phyloP scores from a whole-genome alignment of 352 stramenopile species.

The Pythium sp. region DNA sequence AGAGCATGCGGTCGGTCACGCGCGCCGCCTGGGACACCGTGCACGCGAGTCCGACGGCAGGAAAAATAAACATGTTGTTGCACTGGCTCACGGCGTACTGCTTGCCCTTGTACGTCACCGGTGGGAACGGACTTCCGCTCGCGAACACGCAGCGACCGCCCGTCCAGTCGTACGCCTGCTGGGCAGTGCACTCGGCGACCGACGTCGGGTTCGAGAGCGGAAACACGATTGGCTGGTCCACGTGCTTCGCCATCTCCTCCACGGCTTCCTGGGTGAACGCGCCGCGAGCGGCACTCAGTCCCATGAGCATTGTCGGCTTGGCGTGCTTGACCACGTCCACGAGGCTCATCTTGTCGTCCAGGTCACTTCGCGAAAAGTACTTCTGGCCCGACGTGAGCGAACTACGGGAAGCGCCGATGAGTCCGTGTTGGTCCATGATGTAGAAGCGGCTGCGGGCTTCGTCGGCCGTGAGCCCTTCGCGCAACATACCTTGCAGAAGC shows the following conservation, averaged over 20 bases:
- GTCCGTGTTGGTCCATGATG: constrained; percentile 75
- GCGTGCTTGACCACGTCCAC: constrained; percentile 81
- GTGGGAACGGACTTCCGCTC: constrained; percentile 94
- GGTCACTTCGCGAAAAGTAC: constrained; percentile 70
- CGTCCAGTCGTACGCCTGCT: constrained; percentile 97
- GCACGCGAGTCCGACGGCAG: constrained; percentile 92
- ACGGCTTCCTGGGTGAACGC: constrained; percentile 87
- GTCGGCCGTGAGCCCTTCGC: constrained; percentile 64
- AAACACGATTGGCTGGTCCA: constrained; percentile 94
- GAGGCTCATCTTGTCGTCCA: constrained; percentile 72
- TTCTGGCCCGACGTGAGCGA: constrained; percentile 73
- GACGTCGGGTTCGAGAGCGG: constrained; percentile 96
- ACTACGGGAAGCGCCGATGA: constrained; percentile 47
- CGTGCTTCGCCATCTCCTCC: constrained; percentile 87
- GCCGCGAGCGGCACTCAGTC: constrained; percentile 84
- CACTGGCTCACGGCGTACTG: constrained; percentile 83
- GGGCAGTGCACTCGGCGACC: constrained; percentile 94
- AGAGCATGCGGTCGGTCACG: constrained; percentile 95
- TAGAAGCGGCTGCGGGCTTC: constrained; percentile 76
- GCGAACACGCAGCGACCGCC: constrained; percentile 95
- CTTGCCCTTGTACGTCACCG: constrained; percentile 87
- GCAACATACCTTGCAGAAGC: constrained; percentile 90
- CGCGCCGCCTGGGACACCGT: constrained; percentile 76
- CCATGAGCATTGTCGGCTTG: constrained; percentile 95
- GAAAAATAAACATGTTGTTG: constrained; percentile 99